Evolutionary conservation across 257 asterid genomes (phyloP).

Genomic region (Verbascum thapsus): DNA sequence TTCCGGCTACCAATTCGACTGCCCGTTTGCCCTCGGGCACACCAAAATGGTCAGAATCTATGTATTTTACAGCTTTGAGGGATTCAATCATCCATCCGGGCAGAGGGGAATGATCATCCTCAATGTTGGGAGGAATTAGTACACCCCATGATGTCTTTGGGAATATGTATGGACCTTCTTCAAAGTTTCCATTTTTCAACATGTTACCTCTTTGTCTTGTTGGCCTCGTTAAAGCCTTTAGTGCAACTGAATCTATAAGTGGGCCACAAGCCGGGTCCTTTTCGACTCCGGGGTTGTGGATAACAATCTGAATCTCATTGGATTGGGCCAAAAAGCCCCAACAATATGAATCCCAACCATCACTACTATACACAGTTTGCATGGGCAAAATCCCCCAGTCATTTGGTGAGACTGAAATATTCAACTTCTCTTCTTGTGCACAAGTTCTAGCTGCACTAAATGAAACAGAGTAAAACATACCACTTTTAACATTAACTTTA

Average conservation of each 20-base stretch:
- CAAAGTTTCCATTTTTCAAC: conserved; percentile 83
- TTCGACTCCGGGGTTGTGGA: conserved; percentile 67
- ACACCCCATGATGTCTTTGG: conserved; percentile 63
- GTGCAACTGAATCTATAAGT: conserved; percentile 67
- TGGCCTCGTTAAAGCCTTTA: conserved; percentile 54
- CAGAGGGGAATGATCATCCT: conserved; percentile 80
- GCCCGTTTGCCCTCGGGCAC: conserved; percentile 76
- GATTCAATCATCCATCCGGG: conserved; percentile 87
- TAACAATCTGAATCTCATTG: conserved; percentile 40
- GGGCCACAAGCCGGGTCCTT: conserved; percentile 71
- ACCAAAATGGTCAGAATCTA: conserved; percentile 67
- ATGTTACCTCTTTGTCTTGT: conserved; percentile 57
- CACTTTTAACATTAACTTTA: conserved; percentile 38
- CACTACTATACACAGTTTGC: conserved; percentile 76
- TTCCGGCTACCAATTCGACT: conserved; percentile 71
- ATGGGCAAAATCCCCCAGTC: conserved; percentile 73
- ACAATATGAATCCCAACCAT: conserved; percentile 75
- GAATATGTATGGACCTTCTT: conserved; percentile 82
- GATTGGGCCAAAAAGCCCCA: conserved; percentile 73
- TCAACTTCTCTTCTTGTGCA: conserved; percentile 68
- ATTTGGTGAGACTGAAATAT: conserved; percentile 41
- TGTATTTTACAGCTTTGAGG: conserved; percentile 76
- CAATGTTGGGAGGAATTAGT: conserved; percentile 77
- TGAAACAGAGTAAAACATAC: conserved; percentile 58
- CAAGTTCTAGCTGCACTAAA: conserved; percentile 78